Evolutionary conservation across 768 basidiomycete genomes (phyloP), one percentile per base, ranked within the genome.

Genomic region (Harrya chromipes): DNA sequence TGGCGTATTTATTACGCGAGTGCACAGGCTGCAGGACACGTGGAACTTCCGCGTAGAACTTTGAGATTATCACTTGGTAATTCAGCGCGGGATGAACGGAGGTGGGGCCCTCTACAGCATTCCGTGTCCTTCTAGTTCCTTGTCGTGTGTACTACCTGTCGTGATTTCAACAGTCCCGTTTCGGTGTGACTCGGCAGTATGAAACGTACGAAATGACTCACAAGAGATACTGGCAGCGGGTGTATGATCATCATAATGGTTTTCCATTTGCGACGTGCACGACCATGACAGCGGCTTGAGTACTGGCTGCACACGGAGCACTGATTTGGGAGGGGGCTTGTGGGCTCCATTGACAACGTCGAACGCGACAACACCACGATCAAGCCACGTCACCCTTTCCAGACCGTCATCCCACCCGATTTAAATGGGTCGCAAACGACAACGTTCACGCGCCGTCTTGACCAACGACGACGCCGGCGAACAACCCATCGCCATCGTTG

Each of bases 351-450:
- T 33, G 14, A 14, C 33, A 33, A 9, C 33, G 33, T 16, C 33
- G 33, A 29, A 31, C 51, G 43, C 21, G 51, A 44, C 24, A 13
- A 40, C 46, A 33, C 46, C 38, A 44, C 47, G 47, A 53, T 4
- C 44, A 20, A 23, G 34, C 36, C 56, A 57, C 52, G 49, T 46
- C 4, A 31, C 17, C 4, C 48, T 50, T 38, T 43, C 36, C 24
- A 24, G 43, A 50, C 42, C 29, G 29, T 40, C 11, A 56, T 69
- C 19, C 26, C 43, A 50, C 40, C 31, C 44, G 26, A 63, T 7
- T 16, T 14, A 16, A 33, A 33, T 63, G 62, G 55, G 60, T 26
- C 74, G 76, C 55, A 81, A 80, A 62, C 73, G 80, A 54, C 76
- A 70, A 59, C 75, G 75, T 31, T 70, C 74, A n/a, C 71, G 75